Percentiles rank a stretch among this genome's conserved stretches.
phyloP scores from a whole-genome alignment of 2,329 filamentous ascomycete genomes.

The Bipolaris bicolor region DNA sequence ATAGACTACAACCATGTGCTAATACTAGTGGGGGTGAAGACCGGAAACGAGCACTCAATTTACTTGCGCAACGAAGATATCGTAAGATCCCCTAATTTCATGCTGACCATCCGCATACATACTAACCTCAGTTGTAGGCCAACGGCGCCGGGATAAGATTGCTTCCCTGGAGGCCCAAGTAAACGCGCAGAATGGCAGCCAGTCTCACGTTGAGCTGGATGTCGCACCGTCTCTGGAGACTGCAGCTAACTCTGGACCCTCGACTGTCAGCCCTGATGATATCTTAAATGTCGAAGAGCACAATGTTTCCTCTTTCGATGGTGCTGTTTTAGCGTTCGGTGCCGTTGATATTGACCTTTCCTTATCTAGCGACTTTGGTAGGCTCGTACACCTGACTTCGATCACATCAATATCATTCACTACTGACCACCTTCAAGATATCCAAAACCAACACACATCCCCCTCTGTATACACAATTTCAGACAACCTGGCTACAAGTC shows the following conservation, averaged over 20 bases:
- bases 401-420: background rate
- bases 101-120: background rate
- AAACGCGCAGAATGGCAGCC: background rate
- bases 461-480: too few species aligned
- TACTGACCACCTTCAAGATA: background rate
- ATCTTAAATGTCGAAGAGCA: background rate
- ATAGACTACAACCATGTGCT: background rate
- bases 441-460: background rate
- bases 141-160: background rate
- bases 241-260: background rate
- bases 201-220: background rate
- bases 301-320: background rate
- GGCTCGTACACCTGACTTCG: background rate
- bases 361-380: background rate
- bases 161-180: background rate
- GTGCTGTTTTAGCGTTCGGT: background rate
- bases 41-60: constrained; percentile 1
- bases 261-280: background rate
- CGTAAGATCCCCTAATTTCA: background rate
- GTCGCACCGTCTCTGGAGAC: background rate
- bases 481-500: background rate
- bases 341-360: background rate
- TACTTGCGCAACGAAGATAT: constrained; percentile 9
- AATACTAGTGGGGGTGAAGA: background rate
- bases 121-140: background rate